Base-by-base conservation (phyloP, 2,329 filamentous ascomycete species). In the Colletotrichum limetticola region DNA sequence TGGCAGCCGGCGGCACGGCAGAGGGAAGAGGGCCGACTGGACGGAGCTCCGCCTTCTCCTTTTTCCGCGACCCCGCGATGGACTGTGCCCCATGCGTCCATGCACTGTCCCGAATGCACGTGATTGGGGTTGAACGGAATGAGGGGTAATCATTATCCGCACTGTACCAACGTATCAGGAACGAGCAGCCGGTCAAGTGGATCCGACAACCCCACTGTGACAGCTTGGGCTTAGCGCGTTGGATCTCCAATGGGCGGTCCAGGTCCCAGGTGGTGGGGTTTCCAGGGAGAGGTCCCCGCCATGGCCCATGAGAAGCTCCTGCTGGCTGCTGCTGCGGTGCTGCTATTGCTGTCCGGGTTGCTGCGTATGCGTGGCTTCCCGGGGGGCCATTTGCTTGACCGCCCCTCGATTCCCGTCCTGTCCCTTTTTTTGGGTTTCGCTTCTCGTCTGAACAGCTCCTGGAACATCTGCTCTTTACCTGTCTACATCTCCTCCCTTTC, bases 11-110 rank as follows among this genome's bases (percentile, higher is more conserved):
- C 60, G 28, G 49, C 49, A 64, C 66, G 28, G n/a, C 53, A 55
- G 49, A 59, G 53, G 59, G 69, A 68, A 64, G 53, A 14, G 58
- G 58, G 53, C 42, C 53, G 69, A 68, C 53, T 72, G 65, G 60
- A 22, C 66, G 71, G 71, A 35, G 56, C 14, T 61, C 56, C 66
- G 71, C 66, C 32, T 8, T 35, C 56, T 73, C 49, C 35, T 70
- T 71, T 73, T 71, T 71, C 71, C 71, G 71, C 35, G 56, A 72
- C 70, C 66, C 66, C 61, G 71, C 71, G 66, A 16, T 53, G 6
- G 14, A 61, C 66, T 4, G 71, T 73, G 35, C 32, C 3, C 1
- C 0, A 14, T 14, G 3, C 9, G 2, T 16, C 2, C 0, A 46
- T 16, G 57, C 14, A 61, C 67, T 30, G 55, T 52, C 55, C 14